Conservation (phyloP, 257 asterid species). For the Penstemon davidsonii region DNA sequence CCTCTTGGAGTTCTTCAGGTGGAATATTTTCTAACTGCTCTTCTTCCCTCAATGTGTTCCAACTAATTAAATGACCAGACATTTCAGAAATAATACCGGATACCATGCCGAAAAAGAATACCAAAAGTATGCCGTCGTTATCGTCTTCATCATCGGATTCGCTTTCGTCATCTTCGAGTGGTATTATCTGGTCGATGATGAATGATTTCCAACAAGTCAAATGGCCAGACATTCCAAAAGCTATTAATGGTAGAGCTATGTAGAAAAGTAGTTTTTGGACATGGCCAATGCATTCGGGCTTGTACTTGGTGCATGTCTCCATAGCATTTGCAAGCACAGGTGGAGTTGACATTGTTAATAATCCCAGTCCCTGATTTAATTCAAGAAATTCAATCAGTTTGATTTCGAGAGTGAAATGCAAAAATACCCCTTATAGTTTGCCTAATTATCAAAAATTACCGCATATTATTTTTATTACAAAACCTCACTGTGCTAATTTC, state of each 20-base stretch:
- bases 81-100: too few species aligned
- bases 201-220: conserved; percentile 31
- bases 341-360: conserved; percentile 18
- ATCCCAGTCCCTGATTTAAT: conserved; percentile 13
- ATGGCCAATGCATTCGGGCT: conserved; percentile 7
- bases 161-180: background rate
- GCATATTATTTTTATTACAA: too few species aligned
- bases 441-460: too few species aligned
- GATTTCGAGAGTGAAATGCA: too few species aligned
- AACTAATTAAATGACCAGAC: too few species aligned
- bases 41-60: too few species aligned
- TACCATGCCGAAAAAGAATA: conserved; percentile 9
- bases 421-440: too few species aligned
- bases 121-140: background rate
- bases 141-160: background rate
- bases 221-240: conserved; percentile 43
- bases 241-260: conserved; percentile 37
- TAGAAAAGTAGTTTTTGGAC: conserved; percentile 32
- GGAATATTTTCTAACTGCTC: too few species aligned
- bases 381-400: too few species aligned
- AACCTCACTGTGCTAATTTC: too few species aligned
- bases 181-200: conserved; percentile 32
- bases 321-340: background rate
- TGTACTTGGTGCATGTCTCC: background rate
- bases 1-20: too few species aligned